Percentiles rank a stretch among this genome's conserved stretches.
These are phyloP conservation scores for Gremmenia infestans DNA, from an alignment of 2,329 filamentous ascomycete species.

Conservation along the genomic window DNA sequence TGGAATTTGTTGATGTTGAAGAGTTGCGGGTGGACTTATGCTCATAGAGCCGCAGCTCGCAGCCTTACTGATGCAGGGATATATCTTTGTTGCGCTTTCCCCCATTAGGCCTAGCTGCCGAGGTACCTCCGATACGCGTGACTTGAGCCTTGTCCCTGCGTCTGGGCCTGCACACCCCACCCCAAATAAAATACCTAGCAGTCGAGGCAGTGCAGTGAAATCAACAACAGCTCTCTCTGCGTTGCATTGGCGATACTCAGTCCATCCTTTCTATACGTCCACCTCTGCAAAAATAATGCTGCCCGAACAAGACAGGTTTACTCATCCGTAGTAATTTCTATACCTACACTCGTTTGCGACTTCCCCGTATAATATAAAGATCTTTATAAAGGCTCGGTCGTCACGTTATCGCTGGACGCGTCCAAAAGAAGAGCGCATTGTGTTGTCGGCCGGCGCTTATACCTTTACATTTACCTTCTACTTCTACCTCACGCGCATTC, in stretches of 20 bases:
- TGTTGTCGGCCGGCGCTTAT: not conserved
- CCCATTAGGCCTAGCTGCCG: not conserved
- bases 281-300: not conserved
- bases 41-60: too few relatives aligned
- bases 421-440: not conserved
- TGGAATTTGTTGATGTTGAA: not conserved
- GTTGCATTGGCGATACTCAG: too few relatives aligned
- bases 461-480: not conserved
- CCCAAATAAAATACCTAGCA: too few relatives aligned
- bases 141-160: not conserved
- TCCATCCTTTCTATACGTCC: not conserved
- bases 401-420: not conserved
- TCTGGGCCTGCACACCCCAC: too few relatives aligned
- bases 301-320: too few relatives aligned
- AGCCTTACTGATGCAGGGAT: not conserved
- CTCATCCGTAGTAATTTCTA: not conserved
- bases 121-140: not conserved
- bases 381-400: too few relatives aligned
- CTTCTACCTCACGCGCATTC: not conserved
- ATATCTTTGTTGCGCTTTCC: not conserved
- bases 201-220: too few relatives aligned
- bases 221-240: too few relatives aligned
- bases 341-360: not conserved
- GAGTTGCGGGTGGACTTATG: not conserved
- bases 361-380: too few relatives aligned